Conservation (phyloP, 257 asterid species). For the Solanum sejunctum region DNA sequence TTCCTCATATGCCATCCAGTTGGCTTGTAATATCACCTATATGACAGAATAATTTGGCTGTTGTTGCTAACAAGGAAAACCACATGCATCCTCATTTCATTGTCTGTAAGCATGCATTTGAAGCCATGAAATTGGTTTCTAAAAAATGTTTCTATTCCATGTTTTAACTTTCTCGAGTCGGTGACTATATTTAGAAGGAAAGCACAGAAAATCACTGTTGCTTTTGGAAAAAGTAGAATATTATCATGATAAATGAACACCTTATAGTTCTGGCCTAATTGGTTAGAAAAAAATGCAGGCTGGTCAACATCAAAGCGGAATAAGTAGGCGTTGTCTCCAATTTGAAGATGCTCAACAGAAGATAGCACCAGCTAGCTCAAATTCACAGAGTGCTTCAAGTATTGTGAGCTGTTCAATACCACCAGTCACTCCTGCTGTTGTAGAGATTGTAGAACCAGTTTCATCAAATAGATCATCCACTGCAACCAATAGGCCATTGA, state of each 20-base stretch:
- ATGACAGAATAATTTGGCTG: neutral
- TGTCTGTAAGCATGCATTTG: neutral
- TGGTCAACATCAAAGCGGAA: slow-evolving; percentile 29
- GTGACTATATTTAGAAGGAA: neutral
- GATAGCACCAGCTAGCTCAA: slow-evolving; percentile 4
- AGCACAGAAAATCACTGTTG: neutral
- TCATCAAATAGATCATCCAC: slow-evolving; percentile 17
- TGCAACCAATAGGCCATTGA: slow-evolving; percentile 16
- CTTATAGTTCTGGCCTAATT: slow-evolving; percentile 1
- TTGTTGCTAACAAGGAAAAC: neutral
- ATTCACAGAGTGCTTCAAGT: slow-evolving; percentile 14
- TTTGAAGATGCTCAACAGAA: slow-evolving; percentile 41
- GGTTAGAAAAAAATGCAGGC: slow-evolving; percentile 28
- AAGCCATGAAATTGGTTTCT: neutral
- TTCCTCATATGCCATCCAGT: neutral
- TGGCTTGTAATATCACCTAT: neutral
- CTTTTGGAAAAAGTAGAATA: neutral
- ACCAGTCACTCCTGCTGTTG: slow-evolving; percentile 5
- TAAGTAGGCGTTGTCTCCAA: slow-evolving; percentile 51
- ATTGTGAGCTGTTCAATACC: slow-evolving; percentile 2
- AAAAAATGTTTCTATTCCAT: neutral
- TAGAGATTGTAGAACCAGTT: slow-evolving; percentile 20
- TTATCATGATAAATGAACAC: neutral
- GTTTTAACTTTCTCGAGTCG: neutral
- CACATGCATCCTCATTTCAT: neutral